Evolutionary conservation across 148 eudicot genomes (phyloP), one percentile per base, ranked within the genome.

Genomic region (Rhododendron molle): DNA sequence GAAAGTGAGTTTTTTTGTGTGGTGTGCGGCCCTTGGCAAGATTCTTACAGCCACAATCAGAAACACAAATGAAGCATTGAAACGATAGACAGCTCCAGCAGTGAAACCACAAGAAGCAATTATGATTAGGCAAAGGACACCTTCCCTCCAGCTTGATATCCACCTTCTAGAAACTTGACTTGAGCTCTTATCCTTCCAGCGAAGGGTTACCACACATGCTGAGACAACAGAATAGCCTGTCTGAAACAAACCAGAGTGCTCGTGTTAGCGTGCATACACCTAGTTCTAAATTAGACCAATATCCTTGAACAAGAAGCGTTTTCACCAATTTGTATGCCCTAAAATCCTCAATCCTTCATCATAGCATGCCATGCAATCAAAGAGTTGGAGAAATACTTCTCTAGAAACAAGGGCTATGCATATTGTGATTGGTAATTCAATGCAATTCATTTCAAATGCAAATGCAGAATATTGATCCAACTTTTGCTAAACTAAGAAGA

Each of bases 201-300:
- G 96, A 49, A 97, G 94, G 85, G 93, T 90, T 86, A 97, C 92
- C 83, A 97, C 94, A 89, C 99, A 93, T 85, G 99, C 99, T 81
- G 98, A 91, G 76, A 97, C 99, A 81, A 97, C 98, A 76, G 99
- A 97, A 87, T 97, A 97, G 81, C 98, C 99, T 74, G 98, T 95
- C 99, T 97, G 91, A 76, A 90, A 90, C 81, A 91, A 81, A 82
- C 23, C 23, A 82, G 78, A 73, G 49, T 30, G 49, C 44, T 50
- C 67, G 34, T 21, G 43, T 86, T 52, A 88, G 85, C 16, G 44
- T 71, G 46, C 82, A 81, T 81, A 67, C 82, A 50, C 47, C 32
- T 80, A 88, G 80, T 80, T 81, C 71, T 7, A 20, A 49, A 34
- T 18, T 34, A 38, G 49, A 81, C 40, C n/a, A 87, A 7, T 62